Conservation (phyloP, 768 basidiomycete genomes). For the Albatrellus ellisii region DNA sequence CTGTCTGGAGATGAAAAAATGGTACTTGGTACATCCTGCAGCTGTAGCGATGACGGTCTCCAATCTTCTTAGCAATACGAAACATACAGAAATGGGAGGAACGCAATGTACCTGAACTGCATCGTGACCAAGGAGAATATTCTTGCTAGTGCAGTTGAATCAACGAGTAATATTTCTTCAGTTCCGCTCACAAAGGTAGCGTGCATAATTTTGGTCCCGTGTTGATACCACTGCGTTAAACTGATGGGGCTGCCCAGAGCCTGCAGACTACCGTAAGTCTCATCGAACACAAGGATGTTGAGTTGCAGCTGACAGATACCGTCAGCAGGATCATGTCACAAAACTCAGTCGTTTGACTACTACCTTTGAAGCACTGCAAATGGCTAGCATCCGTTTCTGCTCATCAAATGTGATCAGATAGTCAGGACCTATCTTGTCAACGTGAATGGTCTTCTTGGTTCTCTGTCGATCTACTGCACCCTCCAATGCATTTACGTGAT, state of each 20-base stretch:
- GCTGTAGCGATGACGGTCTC: constrained; percentile 33
- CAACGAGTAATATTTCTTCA: constrained; percentile 41
- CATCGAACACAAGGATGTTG: constrained; percentile 36
- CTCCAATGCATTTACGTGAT: neutral
- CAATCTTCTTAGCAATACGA: neutral
- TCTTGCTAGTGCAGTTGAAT: constrained; percentile 28
- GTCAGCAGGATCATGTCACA: neutral
- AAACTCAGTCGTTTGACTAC: neutral
- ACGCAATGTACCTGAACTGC: constrained; percentile 34
- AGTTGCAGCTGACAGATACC: constrained; percentile 18
- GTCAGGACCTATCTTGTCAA: constrained; percentile 32
- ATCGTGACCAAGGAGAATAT: constrained; percentile 42
- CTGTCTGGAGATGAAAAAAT: constrained; percentile 40
- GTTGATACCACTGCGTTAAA: constrained; percentile 30
- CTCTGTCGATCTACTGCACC: neutral
- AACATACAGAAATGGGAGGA: no score
- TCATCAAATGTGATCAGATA: constrained; percentile 41
- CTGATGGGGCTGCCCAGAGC: constrained; percentile 28
- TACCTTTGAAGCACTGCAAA: constrained; percentile 32
- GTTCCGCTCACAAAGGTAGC: constrained; percentile 33
- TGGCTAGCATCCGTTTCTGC: constrained; percentile 30
- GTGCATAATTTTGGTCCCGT: constrained; percentile 18
- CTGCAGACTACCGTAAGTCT: constrained; percentile 28
- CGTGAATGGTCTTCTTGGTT: constrained; percentile 18
- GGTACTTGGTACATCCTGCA: constrained; percentile 22